Evolutionary conservation across 768 basidiomycete genomes (phyloP).

Genomic region (Daedalea quercina): DNA sequence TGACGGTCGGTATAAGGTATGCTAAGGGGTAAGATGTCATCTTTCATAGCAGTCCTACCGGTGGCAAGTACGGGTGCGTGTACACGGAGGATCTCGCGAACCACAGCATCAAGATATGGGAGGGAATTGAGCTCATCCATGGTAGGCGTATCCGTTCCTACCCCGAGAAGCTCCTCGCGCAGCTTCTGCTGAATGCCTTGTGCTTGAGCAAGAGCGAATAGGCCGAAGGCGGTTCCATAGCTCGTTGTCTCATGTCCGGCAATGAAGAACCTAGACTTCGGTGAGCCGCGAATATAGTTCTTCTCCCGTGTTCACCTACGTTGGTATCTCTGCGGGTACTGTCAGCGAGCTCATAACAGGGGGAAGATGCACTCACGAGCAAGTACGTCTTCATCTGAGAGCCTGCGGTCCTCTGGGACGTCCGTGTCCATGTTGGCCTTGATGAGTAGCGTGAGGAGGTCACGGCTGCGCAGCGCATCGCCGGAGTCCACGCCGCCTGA

Average conservation of each 20-base stretch:
- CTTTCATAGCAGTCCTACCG: constrained; percentile 37
- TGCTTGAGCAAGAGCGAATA: constrained; percentile 27
- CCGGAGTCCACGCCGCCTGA: constrained; percentile 16
- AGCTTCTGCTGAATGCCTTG: constrained; percentile 61
- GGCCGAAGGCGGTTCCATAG: constrained; percentile 21
- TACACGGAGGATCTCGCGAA: constrained; percentile 51
- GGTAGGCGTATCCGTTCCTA: constrained; percentile 41
- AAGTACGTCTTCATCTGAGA: constrained; percentile 43
- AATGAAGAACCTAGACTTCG: constrained; percentile 11
- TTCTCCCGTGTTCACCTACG: background rate
- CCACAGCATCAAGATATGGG: constrained; percentile 58
- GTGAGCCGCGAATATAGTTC: background rate
- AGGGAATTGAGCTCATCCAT: constrained; percentile 64
- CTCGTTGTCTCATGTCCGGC: constrained; percentile 26
- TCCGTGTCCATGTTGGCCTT: constrained; percentile 60
- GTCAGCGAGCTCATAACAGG: too few species aligned
- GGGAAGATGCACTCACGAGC: constrained; percentile 31
- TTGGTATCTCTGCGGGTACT: constrained; percentile 11
- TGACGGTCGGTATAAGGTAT: constrained; percentile 18
- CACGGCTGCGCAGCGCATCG: constrained; percentile 32
- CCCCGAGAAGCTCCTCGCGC: constrained; percentile 48
- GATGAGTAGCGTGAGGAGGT: constrained; percentile 54
- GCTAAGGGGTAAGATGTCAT: constrained; percentile 45
- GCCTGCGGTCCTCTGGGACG: constrained; percentile 41
- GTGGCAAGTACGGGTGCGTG: constrained; percentile 43